Percentiles rank a stretch among this genome's conserved stretches.
phyloP scores from a whole-genome alignment of 257 asterid genomes.

The Nicotiana obtusifolia region DNA sequence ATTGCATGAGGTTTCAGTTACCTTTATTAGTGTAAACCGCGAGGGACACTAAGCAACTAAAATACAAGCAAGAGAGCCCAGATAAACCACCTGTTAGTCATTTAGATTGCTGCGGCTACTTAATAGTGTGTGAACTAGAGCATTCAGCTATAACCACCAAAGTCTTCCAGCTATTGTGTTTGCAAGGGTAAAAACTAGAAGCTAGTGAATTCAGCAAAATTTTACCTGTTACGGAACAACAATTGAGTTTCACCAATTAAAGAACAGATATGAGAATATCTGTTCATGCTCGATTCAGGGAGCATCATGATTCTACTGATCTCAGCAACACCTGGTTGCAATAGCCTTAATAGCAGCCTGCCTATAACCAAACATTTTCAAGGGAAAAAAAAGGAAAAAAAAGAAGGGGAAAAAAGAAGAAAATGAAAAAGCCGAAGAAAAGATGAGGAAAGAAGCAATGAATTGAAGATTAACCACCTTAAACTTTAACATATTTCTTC shows the following conservation, averaged over 20 bases:
- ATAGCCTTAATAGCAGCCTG: constrained; percentile 47
- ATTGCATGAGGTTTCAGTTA: background rate
- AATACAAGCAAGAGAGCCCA: constrained; percentile 1
- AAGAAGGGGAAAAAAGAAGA: background rate
- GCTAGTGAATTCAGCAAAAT: constrained; percentile 22
- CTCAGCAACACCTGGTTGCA: constrained; percentile 49
- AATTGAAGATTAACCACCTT: constrained; percentile 29
- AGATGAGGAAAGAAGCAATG: background rate
- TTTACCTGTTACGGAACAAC: constrained; percentile 54
- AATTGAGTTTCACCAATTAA: constrained; percentile 43
- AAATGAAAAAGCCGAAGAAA: background rate
- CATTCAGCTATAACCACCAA: background rate
- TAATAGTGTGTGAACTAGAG: background rate
- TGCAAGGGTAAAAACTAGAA: constrained; percentile 4
- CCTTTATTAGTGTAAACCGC: background rate
- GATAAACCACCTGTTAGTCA: background rate
- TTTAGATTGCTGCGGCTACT: background rate
- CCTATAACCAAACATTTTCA: constrained; percentile 60
- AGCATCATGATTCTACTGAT: constrained; percentile 32
- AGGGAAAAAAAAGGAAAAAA: constrained; percentile 9
- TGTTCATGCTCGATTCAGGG: constrained; percentile 20
- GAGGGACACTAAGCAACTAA: background rate
- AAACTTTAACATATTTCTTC: constrained; percentile 8
- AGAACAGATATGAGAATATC: constrained; percentile 13
- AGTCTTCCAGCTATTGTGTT: background rate